A percentile compares a stretch with the other conserved stretches of the same genome.
Conservation (phyloP, 177 flowering plant species). For the Vitis hybrid region DNA sequence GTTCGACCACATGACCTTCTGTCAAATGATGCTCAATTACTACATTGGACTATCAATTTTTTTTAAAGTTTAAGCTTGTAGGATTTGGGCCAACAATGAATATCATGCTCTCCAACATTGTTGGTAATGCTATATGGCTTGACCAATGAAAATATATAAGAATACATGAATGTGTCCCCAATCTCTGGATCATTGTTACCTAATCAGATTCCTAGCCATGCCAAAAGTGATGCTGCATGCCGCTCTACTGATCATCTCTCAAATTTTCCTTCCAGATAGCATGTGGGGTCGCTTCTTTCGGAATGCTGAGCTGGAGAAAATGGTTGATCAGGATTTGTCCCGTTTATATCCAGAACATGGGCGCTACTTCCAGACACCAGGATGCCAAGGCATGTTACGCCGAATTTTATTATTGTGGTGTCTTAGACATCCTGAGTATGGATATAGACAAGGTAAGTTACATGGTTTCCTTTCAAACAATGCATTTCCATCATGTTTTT, state of each 20-base stretch:
- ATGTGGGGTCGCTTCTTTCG: constrained; percentile 91
- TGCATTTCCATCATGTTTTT: not conserved
- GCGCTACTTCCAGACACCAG: constrained; percentile 81
- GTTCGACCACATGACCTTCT: too few relatives aligned
- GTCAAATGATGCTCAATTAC: too few relatives aligned
- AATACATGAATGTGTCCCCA: not conserved
- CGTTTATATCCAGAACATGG: constrained; percentile 93
- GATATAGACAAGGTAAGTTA: constrained; percentile 83
- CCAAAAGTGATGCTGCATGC: not conserved
- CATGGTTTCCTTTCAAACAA: not conserved
- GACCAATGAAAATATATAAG: too few relatives aligned
- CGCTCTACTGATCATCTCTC: not conserved
- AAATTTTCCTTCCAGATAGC: constrained; percentile 69
- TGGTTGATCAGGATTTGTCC: constrained; percentile 89
- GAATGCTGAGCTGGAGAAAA: constrained; percentile 90
- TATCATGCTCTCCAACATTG: too few relatives aligned
- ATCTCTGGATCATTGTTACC: not conserved
- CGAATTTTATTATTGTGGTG: constrained; percentile 88
- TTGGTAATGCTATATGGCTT: too few relatives aligned
- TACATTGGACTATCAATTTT: too few relatives aligned
- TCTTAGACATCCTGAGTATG: constrained; percentile 81
- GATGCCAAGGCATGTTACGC: constrained; percentile 84
- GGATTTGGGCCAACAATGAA: too few relatives aligned
- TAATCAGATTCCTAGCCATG: not conserved
- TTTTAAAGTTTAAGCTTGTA: too few relatives aligned